Conservation (phyloP, 805 yeast species). For the Candida fluviatilis region DNA sequence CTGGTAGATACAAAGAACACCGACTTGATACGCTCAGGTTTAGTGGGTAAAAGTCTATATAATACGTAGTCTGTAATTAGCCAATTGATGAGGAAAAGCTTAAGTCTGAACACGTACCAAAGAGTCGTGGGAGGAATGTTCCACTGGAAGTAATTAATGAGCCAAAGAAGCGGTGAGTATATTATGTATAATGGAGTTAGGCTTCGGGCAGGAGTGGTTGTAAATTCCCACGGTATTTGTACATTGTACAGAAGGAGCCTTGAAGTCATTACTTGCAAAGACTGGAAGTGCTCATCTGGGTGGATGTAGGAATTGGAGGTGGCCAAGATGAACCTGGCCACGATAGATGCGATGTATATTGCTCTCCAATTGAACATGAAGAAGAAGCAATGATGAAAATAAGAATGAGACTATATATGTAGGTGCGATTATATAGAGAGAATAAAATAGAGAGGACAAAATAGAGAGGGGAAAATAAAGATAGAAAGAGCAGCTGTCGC, state of each 20-base stretch:
- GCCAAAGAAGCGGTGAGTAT: slow-evolving; percentile 61
- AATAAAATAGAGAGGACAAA: no score
- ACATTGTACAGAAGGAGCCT: slow-evolving; percentile 41
- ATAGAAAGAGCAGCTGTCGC: no score
- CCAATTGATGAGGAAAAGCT: slow-evolving; percentile 38
- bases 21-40: slow-evolving; percentile 47
- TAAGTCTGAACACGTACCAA: slow-evolving; percentile 52
- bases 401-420: no score
- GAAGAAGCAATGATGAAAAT: no score
- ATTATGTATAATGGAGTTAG: slow-evolving; percentile 60
- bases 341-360: slow-evolving; percentile 41
- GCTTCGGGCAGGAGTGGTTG: slow-evolving; percentile 62
- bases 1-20: slow-evolving; percentile 49
- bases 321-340: slow-evolving; percentile 52
- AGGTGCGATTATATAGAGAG: no score
- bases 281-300: slow-evolving; percentile 96
- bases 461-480: no score
- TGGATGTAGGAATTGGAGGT: slow-evolving; percentile 82
- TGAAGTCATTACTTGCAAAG: slow-evolving; percentile 66
- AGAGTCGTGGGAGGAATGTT: slow-evolving; percentile 43
- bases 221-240: slow-evolving; percentile 82
- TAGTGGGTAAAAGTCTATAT: slow-evolving; percentile 44
- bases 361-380: slow-evolving; percentile 54
- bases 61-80: slow-evolving; percentile 37
- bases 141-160: slow-evolving; percentile 28